phyloP scores from a whole-genome alignment of 768 basidiomycete genomes.

The Kwoniella mangroviensis region DNA sequence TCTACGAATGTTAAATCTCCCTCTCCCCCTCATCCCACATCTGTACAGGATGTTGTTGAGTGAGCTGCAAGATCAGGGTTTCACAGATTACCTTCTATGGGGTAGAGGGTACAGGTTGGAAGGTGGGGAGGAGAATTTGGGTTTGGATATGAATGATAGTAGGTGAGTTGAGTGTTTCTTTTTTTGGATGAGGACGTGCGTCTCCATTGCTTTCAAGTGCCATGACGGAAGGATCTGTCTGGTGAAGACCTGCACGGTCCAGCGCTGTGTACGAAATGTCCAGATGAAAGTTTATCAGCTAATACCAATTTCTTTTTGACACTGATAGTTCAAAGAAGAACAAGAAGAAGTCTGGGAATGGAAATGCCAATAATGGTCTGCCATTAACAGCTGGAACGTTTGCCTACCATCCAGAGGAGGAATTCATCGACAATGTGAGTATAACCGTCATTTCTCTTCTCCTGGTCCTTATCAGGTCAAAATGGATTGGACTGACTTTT shows the following conservation, averaged over 20 bases:
- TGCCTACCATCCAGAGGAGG: constrained; percentile 86
- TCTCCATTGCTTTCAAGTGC: too few relatives aligned
- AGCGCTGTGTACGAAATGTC: too few relatives aligned
- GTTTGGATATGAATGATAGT: constrained; percentile 55
- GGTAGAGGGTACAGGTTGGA: constrained; percentile 79
- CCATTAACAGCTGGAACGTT: constrained; percentile 62
- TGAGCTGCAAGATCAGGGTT: constrained; percentile 78
- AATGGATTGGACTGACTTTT: neutral
- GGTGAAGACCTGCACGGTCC: too few relatives aligned
- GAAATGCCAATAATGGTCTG: constrained; percentile 36
- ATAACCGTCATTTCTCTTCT: neutral
- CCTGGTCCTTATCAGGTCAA: neutral
- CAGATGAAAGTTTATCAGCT: too few relatives aligned
- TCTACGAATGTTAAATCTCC: constrained; percentile 93
- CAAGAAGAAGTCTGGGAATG: constrained; percentile 59
- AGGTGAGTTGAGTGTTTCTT: constrained; percentile 10
- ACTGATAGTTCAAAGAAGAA: constrained; percentile 12
- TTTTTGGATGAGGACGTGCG: too few relatives aligned
- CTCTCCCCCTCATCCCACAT: constrained; percentile 86
- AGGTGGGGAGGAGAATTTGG: constrained; percentile 69
- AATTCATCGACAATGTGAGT: constrained; percentile 69
- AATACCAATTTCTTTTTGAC: neutral
- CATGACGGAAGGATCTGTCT: too few relatives aligned
- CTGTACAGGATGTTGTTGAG: constrained; percentile 87
- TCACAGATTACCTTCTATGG: constrained; percentile 75